Evolutionary conservation across 2,329 filamentous ascomycete genomes (phyloP).

Genomic region (Neopestalotiopsis rosae): DNA sequence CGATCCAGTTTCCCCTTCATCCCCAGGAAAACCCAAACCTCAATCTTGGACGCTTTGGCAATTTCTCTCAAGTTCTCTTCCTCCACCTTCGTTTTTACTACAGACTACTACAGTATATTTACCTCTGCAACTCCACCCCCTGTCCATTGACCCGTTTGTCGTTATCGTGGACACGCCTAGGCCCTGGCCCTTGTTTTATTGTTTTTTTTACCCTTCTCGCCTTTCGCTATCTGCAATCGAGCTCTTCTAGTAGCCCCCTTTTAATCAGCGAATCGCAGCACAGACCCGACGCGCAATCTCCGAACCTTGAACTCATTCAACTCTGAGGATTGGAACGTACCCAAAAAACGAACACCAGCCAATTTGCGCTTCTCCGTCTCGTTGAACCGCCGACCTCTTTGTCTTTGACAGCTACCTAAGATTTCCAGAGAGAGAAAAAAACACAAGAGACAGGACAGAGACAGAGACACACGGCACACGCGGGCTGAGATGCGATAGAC

Average conservation of each 20-base stretch:
- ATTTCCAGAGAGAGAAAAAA: background rate
- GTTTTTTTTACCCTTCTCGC: conserved; percentile 8
- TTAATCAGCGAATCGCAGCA: conserved; percentile 14
- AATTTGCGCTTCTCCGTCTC: background rate
- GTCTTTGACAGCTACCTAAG: background rate
- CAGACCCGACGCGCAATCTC: conserved; percentile 17
- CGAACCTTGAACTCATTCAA: conserved; percentile 11
- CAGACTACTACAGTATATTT: background rate
- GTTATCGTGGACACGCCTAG: background rate
- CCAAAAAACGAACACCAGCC: background rate
- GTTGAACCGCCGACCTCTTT: background rate
- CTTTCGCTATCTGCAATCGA: conserved; percentile 7
- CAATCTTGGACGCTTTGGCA: background rate
- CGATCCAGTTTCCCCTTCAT: conserved; percentile 3
- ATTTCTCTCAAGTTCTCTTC: background rate
- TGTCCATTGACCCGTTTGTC: background rate
- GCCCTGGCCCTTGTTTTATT: conserved; percentile 5
- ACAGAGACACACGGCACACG: background rate
- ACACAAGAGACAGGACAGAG: background rate
- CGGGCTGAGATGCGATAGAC: conserved; percentile 5
- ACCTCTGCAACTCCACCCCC: background rate
- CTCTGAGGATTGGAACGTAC: background rate
- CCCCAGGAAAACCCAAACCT: background rate
- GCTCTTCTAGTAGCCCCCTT: conserved; percentile 5
- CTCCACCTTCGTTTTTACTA: conserved; percentile 6